Evolutionary conservation across 1,284 basidiomycete genomes (phyloP).

Genomic region (Sphagnurus paluster): DNA sequence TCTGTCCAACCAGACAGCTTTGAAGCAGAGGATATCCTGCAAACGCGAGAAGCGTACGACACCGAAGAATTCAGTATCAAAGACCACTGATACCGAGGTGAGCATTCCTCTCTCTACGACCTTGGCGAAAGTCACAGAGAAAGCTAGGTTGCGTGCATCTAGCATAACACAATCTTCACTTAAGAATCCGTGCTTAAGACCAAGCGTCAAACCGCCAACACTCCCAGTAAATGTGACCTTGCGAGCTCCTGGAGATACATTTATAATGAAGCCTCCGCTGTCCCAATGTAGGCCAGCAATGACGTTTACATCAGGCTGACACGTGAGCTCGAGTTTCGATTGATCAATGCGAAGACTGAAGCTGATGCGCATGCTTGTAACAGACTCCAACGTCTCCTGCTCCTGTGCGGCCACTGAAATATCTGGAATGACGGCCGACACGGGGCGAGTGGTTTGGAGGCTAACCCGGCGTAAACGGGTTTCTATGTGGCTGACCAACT

Average conservation of each 20-base stretch:
- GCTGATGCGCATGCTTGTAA: conserved; percentile 65
- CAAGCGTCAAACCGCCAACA: conserved; percentile 76
- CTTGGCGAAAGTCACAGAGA: conserved; percentile 68
- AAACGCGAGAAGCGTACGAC: conserved; percentile 76
- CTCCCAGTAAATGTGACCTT: conserved; percentile 75
- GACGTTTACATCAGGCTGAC: conserved; percentile 87
- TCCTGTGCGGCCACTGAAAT: conserved; percentile 5
- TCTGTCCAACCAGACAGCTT: conserved; percentile 87
- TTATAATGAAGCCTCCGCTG: conserved; percentile 85
- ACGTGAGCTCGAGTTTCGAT: conserved; percentile 82
- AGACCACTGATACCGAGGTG: conserved; percentile 65
- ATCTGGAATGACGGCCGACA: conserved; percentile 6
- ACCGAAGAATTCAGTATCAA: conserved; percentile 78
- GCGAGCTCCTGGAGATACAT: conserved; percentile 69
- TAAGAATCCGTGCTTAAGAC: conserved; percentile 79
- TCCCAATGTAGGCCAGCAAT: conserved; percentile 86
- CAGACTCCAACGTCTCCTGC: conserved; percentile 24
- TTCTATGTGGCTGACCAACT: conserved; percentile 67
- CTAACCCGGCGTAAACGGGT: conserved; percentile 54
- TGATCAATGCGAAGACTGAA: conserved; percentile 88
- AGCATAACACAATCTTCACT: conserved; percentile 78
- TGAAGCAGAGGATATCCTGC: conserved; percentile 86
- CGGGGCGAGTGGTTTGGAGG: conserved; percentile 22
- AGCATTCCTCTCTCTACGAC: conserved; percentile 39
- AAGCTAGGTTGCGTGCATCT: conserved; percentile 73